Conservation (phyloP, 345 rosid genomes). For the Psidium guajava region DNA sequence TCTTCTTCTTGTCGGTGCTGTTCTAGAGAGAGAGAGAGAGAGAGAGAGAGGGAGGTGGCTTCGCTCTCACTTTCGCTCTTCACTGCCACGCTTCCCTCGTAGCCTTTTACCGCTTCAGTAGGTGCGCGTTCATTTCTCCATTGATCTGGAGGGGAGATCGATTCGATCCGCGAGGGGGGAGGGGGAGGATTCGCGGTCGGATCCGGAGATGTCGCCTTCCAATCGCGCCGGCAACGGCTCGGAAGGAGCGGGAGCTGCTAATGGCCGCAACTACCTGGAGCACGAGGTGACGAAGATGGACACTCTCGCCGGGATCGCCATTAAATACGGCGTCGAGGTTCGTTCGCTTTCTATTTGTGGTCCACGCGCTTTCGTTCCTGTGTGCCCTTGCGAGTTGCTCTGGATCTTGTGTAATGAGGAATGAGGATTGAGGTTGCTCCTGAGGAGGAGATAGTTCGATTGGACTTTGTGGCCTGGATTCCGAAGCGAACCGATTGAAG, state of each 20-base stretch:
- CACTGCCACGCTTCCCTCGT: neutral
- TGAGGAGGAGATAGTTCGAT: neutral
- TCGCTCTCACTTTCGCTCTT: neutral
- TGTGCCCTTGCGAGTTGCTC: neutral
- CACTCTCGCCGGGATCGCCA: conserved; percentile 64
- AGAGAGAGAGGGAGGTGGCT: neutral
- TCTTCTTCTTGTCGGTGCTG: neutral
- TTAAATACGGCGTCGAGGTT: conserved; percentile 71
- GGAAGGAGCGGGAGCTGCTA: neutral
- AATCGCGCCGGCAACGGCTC: conserved; percentile 3
- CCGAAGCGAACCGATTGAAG: neutral
- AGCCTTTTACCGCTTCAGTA: neutral
- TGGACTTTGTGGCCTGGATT: neutral
- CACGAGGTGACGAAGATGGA: conserved; percentile 53
- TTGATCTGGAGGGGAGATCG: conserved; percentile 3
- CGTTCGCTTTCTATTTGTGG: neutral
- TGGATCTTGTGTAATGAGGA: neutral
- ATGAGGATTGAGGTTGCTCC: neutral
- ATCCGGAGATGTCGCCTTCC: conserved; percentile 26
- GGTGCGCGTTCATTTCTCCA: neutral
- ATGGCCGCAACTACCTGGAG: conserved; percentile 26
- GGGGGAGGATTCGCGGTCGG: neutral
- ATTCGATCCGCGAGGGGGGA: neutral
- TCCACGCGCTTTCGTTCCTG: neutral
- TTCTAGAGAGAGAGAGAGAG: neutral